phyloP scores from a whole-genome alignment of 768 basidiomycete genomes.

The Lentinula detonsa region DNA sequence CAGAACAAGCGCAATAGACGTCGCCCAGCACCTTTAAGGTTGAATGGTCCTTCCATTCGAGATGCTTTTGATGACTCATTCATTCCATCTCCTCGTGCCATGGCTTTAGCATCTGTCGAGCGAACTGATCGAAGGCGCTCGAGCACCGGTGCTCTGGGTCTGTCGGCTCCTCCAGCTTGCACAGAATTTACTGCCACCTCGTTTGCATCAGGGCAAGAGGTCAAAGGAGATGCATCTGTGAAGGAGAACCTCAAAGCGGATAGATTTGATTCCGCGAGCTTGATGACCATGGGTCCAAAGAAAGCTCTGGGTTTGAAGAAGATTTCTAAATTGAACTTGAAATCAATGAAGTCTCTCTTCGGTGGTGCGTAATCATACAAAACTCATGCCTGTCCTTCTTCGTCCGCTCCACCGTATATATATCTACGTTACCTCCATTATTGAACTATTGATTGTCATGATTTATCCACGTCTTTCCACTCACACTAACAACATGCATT shows the following conservation, averaged over 20 bases:
- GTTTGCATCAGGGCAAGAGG: not conserved
- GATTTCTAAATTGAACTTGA: conserved; percentile 3
- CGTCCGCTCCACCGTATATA: too few species aligned
- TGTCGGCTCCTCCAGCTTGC: conserved; percentile 1
- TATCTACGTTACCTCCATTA: too few species aligned
- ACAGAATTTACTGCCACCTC: not conserved
- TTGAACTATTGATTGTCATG: too few species aligned
- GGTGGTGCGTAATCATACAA: not conserved
- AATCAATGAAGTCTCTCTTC: conserved; percentile 2
- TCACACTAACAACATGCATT: too few species aligned
- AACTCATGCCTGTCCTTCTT: not conserved
- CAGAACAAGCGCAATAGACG: conserved; percentile 4
- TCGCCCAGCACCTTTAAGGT: conserved; percentile 5
- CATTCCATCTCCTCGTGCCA: conserved; percentile 1
- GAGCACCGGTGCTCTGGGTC: not conserved
- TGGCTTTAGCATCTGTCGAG: conserved; percentile 1
- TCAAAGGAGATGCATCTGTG: not conserved
- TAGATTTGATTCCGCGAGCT: not conserved
- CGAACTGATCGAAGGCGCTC: not conserved
- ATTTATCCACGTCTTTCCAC: too few species aligned
- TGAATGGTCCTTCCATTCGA: not conserved
- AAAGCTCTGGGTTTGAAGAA: not conserved
- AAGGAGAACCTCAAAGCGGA: not conserved
- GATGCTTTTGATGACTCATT: conserved; percentile 7
- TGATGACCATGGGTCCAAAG: not conserved